Percentiles rank a stretch among this genome's conserved stretches.
Conservation (phyloP, 805 yeast genomes). For the Kodamaea kaohsiungensis region DNA sequence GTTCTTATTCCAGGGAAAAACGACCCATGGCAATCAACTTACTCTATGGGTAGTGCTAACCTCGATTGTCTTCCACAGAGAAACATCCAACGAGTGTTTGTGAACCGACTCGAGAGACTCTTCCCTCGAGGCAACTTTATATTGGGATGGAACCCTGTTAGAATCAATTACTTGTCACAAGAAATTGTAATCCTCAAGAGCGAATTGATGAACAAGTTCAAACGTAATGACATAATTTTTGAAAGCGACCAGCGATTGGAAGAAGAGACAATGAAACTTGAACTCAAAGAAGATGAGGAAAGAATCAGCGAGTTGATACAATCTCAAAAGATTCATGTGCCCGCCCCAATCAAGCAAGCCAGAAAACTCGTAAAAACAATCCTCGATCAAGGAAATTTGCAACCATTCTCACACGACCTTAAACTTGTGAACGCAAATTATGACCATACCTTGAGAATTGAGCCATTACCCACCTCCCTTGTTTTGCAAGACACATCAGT, state of each 20-base stretch:
- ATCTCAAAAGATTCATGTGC: conserved; percentile 21
- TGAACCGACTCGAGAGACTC: conserved; percentile 62
- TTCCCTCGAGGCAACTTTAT: conserved; percentile 38
- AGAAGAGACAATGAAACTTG: conserved; percentile 21
- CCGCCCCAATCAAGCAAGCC: conserved; percentile 56
- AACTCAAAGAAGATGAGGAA: conserved; percentile 16
- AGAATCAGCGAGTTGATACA: conserved; percentile 21
- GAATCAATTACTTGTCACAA: conserved; percentile 78
- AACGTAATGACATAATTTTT: conserved; percentile 66
- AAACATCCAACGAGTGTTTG: conserved; percentile 70
- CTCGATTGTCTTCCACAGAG: conserved; percentile 57
- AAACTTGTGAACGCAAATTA: conserved; percentile 70
- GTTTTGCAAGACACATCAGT: conserved; percentile 72
- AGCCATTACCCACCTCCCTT: conserved; percentile 71
- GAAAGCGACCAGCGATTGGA: conserved; percentile 38
- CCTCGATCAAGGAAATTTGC: conserved; percentile 82
- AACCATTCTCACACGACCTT: conserved; percentile 67
- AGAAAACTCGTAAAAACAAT: conserved; percentile 76
- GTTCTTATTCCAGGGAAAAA: conserved; percentile 84
- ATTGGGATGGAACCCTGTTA: conserved; percentile 69
- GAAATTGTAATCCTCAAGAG: conserved; percentile 78
- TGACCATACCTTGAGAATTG: conserved; percentile 66
- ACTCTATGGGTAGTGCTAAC: conserved; percentile 54
- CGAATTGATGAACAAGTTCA: conserved; percentile 67
- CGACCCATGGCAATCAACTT: conserved; percentile 89